Evolutionary conservation across 148 eudicot species (phyloP).

Genomic region (Rhododendron henanense): DNA sequence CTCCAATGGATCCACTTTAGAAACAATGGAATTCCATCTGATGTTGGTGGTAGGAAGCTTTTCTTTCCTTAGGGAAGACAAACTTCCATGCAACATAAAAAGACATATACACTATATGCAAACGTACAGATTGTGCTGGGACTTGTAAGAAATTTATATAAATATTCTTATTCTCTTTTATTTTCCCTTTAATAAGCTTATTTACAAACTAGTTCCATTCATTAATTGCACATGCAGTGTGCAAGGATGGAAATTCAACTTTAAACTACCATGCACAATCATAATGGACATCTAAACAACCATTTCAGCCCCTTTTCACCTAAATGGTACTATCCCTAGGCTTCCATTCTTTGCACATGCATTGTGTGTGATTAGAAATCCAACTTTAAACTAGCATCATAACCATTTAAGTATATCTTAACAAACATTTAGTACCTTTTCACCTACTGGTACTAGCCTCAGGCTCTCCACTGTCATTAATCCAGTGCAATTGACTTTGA

Average conservation of each 20-base stretch:
- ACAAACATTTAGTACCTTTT: conserved; percentile 26
- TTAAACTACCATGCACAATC: background rate
- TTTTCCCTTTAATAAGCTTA: background rate
- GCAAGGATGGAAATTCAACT: background rate
- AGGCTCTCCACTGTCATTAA: conserved; percentile 21
- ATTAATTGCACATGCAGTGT: background rate
- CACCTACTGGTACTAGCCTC: conserved; percentile 28
- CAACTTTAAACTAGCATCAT: background rate
- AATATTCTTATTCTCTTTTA: background rate
- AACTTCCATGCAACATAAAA: background rate
- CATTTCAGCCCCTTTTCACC: conserved; percentile 31
- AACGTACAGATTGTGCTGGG: background rate
- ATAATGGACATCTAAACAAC: background rate
- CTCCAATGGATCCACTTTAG: background rate
- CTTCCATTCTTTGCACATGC: background rate
- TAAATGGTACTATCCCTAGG: conserved; percentile 26
- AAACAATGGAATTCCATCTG: background rate
- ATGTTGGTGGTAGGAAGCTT: background rate
- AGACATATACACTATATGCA: background rate
- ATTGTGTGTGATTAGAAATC: background rate
- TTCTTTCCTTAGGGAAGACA: background rate
- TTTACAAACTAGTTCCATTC: background rate
- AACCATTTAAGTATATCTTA: background rate
- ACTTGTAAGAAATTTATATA: background rate
- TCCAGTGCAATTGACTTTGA: conserved; percentile 10